Evolutionary conservation across 2,329 filamentous ascomycete species (phyloP).

Genomic region (Xylariaceae sp.): DNA sequence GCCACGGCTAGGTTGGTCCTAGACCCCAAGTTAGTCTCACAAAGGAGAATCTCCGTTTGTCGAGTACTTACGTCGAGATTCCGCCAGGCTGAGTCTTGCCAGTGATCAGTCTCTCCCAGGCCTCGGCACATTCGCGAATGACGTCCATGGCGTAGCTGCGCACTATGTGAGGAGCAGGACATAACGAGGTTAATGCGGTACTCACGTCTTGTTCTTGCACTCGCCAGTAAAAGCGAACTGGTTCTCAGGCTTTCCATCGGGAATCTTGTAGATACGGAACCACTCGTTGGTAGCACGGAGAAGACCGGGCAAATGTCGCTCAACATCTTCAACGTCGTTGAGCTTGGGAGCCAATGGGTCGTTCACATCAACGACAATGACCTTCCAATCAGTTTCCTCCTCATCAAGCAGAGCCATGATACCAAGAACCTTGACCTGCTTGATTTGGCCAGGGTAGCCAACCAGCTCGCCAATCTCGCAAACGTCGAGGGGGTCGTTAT

Average conservation of each 20-base stretch:
- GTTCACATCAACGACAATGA: constrained; percentile 98
- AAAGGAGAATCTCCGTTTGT: neutral
- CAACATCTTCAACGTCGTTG: constrained; percentile 98
- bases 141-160: constrained; percentile 88
- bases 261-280: constrained; percentile 99
- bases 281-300: constrained; percentile 98
- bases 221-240: constrained; percentile 99
- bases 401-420: constrained; percentile 99
- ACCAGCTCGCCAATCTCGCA: constrained; percentile 99
- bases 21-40: constrained; percentile 18
- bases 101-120: constrained; percentile 94
- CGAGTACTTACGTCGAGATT: constrained; percentile 73
- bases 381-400: constrained; percentile 99
- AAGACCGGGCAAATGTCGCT: constrained; percentile 95
- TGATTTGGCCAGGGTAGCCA: constrained; percentile 92
- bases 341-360: constrained; percentile 95
- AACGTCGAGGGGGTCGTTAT: constrained; percentile 98
- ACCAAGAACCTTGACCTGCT: constrained; percentile 99
- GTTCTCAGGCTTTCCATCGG: constrained; percentile 99
- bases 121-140: constrained; percentile 92
- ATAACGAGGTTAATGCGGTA: neutral
- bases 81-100: constrained; percentile 81
- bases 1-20: constrained; percentile 80
- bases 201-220: constrained; percentile 99
- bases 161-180: constrained; percentile 28